Evolutionary conservation across 225 moss, liverwort and hornwort species (phyloP).

Genomic region (Sphagnum contortum): DNA sequence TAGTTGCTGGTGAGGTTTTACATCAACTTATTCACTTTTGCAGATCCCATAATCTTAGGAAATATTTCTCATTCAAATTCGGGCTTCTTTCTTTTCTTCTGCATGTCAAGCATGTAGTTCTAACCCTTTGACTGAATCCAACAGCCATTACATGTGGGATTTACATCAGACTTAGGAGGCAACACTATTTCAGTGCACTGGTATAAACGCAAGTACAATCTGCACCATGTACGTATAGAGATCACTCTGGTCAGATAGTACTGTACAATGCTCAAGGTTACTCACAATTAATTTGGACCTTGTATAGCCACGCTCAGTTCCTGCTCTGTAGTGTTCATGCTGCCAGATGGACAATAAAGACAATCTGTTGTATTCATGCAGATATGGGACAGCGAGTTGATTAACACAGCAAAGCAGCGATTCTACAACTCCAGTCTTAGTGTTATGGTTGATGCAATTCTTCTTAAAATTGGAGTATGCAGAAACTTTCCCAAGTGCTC

Average conservation of each 20-base stretch:
- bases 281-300: too few species aligned
- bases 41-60: too few species aligned
- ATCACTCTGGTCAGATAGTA: too few species aligned
- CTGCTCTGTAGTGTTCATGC: too few species aligned
- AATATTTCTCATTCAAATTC: not conserved
- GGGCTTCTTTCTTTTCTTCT: too few species aligned
- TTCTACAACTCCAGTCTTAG: constrained; percentile 40
- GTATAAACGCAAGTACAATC: constrained; percentile 67
- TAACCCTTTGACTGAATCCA: too few species aligned
- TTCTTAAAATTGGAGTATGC: constrained; percentile 58
- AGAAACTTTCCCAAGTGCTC: not conserved
- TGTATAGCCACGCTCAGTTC: too few species aligned
- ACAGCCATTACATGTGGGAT: constrained; percentile 84
- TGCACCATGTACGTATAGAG: constrained; percentile 55
- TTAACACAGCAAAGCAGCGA: constrained; percentile 52
- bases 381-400: constrained; percentile 81
- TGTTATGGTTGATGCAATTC: constrained; percentile 39
- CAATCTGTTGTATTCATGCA: constrained; percentile 4
- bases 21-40: not conserved
- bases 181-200: constrained; percentile 66
- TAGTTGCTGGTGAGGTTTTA: not conserved
- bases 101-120: too few species aligned
- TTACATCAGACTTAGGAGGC: constrained; percentile 68
- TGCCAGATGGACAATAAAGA: too few species aligned
- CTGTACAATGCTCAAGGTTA: too few species aligned